Percentiles rank a stretch among this genome's conserved stretches.
These are phyloP conservation scores for Paraconiothyrium sp. DNA, from an alignment of 2,329 filamentous ascomycete genomes.

Conservation along the genomic window DNA sequence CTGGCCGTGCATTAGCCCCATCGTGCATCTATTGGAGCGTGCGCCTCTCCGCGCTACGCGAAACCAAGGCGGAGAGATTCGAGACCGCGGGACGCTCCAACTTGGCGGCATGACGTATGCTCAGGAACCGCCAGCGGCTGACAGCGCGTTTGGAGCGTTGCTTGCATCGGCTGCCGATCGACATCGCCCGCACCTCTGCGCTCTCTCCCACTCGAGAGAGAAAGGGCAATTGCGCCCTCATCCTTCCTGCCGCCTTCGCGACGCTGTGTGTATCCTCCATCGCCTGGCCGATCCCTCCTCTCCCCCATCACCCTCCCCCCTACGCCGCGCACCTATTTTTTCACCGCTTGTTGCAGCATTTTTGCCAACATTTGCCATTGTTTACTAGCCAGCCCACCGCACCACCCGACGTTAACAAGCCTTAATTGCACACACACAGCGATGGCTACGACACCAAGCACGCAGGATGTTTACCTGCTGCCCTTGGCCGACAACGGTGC, in stretches of 20 bases:
- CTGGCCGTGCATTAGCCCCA: slow-evolving; percentile 13
- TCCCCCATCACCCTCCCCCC: slow-evolving; percentile 8
- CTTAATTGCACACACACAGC: slow-evolving; percentile 21
- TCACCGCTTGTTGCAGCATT: slow-evolving; percentile 14
- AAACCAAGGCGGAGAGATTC: slow-evolving; percentile 15
- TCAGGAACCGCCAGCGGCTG: slow-evolving; percentile 6
- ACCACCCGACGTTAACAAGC: slow-evolving; percentile 15
- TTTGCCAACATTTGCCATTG: slow-evolving; percentile 25
- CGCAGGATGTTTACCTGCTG: slow-evolving; percentile 76
- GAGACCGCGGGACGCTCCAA: slow-evolving; percentile 9
- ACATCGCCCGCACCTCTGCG: slow-evolving; percentile 12
- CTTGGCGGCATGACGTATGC: slow-evolving; percentile 20
- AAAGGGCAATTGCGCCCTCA: slow-evolving; percentile 20
- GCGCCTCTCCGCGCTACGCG: slow-evolving; percentile 3
- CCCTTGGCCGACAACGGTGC: slow-evolving; percentile 93
- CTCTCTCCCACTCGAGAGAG: slow-evolving; percentile 13
- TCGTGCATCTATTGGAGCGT: not conserved
- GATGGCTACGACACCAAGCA: slow-evolving; percentile 37
- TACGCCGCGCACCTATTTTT: slow-evolving; percentile 24
- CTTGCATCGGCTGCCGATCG: slow-evolving; percentile 18
- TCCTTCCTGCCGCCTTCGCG: slow-evolving; percentile 12
- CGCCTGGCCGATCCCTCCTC: not conserved
- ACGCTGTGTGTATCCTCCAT: slow-evolving; percentile 9
- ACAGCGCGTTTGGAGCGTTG: slow-evolving; percentile 11
- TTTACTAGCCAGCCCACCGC: slow-evolving; percentile 30